Evolutionary conservation across 1,139 yeast species (phyloP).

Genomic region (Barnettozyma hawaiiensis): DNA sequence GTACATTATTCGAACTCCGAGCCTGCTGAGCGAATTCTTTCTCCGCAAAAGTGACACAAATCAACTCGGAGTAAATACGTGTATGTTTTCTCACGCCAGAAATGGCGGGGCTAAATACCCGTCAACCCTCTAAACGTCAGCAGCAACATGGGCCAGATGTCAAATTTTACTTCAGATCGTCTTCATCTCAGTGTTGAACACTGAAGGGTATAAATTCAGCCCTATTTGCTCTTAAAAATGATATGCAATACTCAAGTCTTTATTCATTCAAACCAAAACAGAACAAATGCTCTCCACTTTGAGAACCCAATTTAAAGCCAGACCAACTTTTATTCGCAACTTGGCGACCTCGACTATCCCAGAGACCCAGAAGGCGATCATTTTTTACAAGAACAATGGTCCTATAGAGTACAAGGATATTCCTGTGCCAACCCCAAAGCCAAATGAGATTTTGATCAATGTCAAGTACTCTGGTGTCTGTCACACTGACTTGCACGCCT

Average conservation of each 20-base stretch:
- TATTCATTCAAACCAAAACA: too few species aligned
- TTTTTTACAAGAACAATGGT: slow-evolving; percentile 60
- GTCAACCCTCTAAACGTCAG: neutral
- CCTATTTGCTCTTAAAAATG: neutral
- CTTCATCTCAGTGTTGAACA: neutral
- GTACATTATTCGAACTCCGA: slow-evolving; percentile 1
- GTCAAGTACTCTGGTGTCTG: slow-evolving; percentile 65
- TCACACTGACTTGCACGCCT: slow-evolving; percentile 66
- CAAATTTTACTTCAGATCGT: too few species aligned
- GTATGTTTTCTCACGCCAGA: neutral
- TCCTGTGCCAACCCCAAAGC: slow-evolving; percentile 56
- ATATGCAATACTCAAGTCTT: too few species aligned
- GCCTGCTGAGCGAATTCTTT: slow-evolving; percentile 1
- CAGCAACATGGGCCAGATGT: too few species aligned
- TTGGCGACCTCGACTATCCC: slow-evolving; percentile 36
- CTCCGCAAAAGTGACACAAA: slow-evolving; percentile 4
- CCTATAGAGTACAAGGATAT: slow-evolving; percentile 56
- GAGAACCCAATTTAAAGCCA: slow-evolving; percentile 10
- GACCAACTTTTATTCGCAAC: slow-evolving; percentile 14
- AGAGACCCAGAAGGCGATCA: slow-evolving; percentile 57
- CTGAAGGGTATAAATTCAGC: neutral
- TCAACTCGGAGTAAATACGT: neutral
- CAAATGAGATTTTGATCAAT: slow-evolving; percentile 56
- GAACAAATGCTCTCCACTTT: slow-evolving; percentile 8
- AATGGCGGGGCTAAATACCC: neutral